Conservation (phyloP, 2,329 filamentous ascomycete genomes). For the Onygena corvina region DNA sequence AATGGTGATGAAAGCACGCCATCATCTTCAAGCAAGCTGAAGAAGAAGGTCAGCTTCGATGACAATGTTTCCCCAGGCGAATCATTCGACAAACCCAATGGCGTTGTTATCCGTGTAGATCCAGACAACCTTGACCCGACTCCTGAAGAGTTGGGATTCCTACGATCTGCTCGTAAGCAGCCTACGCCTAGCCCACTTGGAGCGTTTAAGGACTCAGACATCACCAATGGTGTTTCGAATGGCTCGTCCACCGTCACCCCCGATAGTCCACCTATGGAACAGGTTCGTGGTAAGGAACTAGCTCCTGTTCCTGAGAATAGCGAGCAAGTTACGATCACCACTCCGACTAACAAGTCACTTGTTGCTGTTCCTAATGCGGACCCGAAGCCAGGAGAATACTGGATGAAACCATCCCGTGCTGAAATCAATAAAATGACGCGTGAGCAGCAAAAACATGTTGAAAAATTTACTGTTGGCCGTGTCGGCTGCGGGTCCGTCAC, state of each 20-base stretch:
- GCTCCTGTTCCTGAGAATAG: slow-evolving; percentile 58
- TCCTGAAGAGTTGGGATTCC: slow-evolving; percentile 48
- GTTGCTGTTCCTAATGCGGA: slow-evolving; percentile 29
- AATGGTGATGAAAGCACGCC: slow-evolving; percentile 33
- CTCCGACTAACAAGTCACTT: slow-evolving; percentile 27
- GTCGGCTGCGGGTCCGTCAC: slow-evolving; percentile 66
- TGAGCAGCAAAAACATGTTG: slow-evolving; percentile 61
- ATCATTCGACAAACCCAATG: slow-evolving; percentile 27
- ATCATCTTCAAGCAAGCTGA: slow-evolving; percentile 27
- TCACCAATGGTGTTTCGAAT: slow-evolving; percentile 14
- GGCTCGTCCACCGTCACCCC: slow-evolving; percentile 22
- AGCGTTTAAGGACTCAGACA: slow-evolving; percentile 25
- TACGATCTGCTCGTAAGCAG: slow-evolving; percentile 42
- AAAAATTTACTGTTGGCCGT: slow-evolving; percentile 69
- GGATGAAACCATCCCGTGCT: slow-evolving; percentile 64
- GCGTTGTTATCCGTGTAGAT: slow-evolving; percentile 44
- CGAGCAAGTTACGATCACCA: slow-evolving; percentile 40
- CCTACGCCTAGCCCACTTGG: slow-evolving; percentile 33
- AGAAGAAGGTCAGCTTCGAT: slow-evolving; percentile 90
- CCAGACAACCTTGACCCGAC: slow-evolving; percentile 41
- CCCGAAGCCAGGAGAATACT: slow-evolving; percentile 64
- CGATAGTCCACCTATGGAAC: slow-evolving; percentile 53
- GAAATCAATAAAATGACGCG: slow-evolving; percentile 70
- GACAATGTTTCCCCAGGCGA: slow-evolving; percentile 43
- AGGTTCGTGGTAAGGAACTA: slow-evolving; percentile 62